A percentile compares a stretch with the other conserved stretches of the same genome.
These are phyloP conservation scores for Phlebopus sp. DNA, from an alignment of 1,284 basidiomycete genomes.

Conservation along the genomic window DNA sequence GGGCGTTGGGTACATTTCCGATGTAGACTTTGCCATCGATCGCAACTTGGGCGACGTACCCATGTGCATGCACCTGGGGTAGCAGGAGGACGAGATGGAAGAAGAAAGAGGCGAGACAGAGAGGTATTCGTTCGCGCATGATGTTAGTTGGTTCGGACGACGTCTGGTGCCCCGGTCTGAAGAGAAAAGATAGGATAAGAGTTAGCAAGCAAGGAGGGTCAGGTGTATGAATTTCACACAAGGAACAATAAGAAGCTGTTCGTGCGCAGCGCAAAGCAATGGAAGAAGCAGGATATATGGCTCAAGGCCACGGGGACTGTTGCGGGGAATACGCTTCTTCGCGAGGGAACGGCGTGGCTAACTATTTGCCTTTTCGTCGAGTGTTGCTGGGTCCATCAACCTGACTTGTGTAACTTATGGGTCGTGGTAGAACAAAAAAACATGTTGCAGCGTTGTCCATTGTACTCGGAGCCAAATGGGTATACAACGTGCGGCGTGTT, in stretches of 20 bases:
- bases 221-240: background rate
- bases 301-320: slow-evolving; percentile 6
- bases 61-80: slow-evolving; percentile 52
- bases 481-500: too few relatives aligned
- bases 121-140: slow-evolving; percentile 7
- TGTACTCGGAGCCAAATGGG: background rate
- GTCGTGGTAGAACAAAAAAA: slow-evolving; percentile 7
- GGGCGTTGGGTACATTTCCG: slow-evolving; percentile 51
- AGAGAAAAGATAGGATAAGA: background rate
- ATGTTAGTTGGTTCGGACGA: background rate
- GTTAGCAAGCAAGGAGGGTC: background rate
- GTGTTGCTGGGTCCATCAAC: background rate
- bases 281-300: slow-evolving; percentile 1
- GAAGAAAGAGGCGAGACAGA: slow-evolving; percentile 14
- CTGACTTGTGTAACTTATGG: slow-evolving; percentile 6
- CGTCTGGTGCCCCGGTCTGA: background rate
- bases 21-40: slow-evolving; percentile 54
- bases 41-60: slow-evolving; percentile 49
- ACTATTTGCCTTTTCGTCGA: slow-evolving; percentile 1
- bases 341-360: slow-evolving; percentile 19
- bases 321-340: slow-evolving; percentile 18
- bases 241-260: slow-evolving; percentile 1
- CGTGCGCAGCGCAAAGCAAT: slow-evolving; percentile 1
- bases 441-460: slow-evolving; percentile 2
- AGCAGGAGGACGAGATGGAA: slow-evolving; percentile 24